Evolutionary conservation across 306 rosid genomes (phyloP).

Genomic region (Inga oerstediana): DNA sequence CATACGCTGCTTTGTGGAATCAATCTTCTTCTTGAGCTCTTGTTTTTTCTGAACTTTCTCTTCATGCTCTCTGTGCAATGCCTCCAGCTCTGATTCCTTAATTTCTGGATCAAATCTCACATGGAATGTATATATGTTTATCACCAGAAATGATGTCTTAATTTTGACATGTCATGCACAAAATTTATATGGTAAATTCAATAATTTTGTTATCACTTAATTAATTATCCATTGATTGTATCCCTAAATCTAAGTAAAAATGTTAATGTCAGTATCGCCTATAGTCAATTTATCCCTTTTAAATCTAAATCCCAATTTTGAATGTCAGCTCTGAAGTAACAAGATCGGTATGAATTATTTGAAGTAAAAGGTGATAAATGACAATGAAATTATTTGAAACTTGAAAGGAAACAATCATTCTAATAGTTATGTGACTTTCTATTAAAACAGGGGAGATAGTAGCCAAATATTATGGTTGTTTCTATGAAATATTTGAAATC

Average conservation of each 20-base stretch:
- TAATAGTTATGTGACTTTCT: neutral
- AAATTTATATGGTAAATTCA: too few species aligned
- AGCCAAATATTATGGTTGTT: neutral
- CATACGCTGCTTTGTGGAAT: slow-evolving; percentile 43
- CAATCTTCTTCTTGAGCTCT: slow-evolving; percentile 54
- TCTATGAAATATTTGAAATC: neutral
- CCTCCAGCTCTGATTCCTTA: slow-evolving; percentile 40
- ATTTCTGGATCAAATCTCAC: slow-evolving; percentile 22
- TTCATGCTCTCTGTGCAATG: slow-evolving; percentile 45
- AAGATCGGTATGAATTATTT: neutral
- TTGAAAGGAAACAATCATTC: too few species aligned
- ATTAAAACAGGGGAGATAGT: neutral
- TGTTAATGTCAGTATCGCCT: neutral
- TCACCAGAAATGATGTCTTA: neutral
- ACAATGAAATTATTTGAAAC: neutral
- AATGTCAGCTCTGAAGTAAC: neutral
- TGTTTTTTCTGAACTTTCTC: slow-evolving; percentile 44
- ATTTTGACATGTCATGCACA: neutral
- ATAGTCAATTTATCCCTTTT: neutral
- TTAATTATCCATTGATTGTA: neutral
- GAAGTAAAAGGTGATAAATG: neutral
- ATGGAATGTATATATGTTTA: neutral
- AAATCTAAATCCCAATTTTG: neutral
- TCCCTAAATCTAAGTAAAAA: neutral
- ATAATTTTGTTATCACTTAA: too few species aligned